Percentiles rank a stretch among this genome's conserved stretches.
These are phyloP conservation scores for Termitomyces sp. DNA, from an alignment of 768 basidiomycete genomes.

Conservation along the genomic window DNA sequence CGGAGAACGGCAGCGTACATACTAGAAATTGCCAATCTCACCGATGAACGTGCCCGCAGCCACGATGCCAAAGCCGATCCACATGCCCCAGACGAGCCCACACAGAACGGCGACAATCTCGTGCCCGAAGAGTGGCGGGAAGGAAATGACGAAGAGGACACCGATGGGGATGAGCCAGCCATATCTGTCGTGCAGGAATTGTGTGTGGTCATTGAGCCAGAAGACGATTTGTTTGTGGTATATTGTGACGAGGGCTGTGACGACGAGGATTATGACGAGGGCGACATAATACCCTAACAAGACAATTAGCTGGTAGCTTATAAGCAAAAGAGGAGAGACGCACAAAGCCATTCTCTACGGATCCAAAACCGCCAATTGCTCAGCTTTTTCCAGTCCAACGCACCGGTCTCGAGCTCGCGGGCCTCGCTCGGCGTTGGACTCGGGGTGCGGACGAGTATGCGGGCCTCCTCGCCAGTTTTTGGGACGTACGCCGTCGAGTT, in stretches of 20 bases:
- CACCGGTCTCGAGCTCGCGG: constrained; percentile 33
- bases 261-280: constrained; percentile 37
- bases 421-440: constrained; percentile 62
- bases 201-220: constrained; percentile 60
- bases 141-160: constrained; percentile 78
- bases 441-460: constrained; percentile 37
- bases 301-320: neutral
- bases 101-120: constrained; percentile 87
- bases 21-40: constrained; percentile 88
- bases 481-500: constrained; percentile 1
- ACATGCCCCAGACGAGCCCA: constrained; percentile 87
- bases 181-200: constrained; percentile 42
- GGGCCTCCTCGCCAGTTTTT: constrained; percentile 14
- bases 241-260: constrained; percentile 49
- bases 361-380: constrained; percentile 46
- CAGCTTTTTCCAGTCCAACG: constrained; percentile 41
- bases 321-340: constrained; percentile 16
- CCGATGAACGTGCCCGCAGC: constrained; percentile 79
- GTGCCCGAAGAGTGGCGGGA: constrained; percentile 89
- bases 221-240: constrained; percentile 70
- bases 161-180: constrained; percentile 46
- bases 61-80: constrained; percentile 84
- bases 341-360: constrained; percentile 51
- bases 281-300: constrained; percentile 45
- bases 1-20: constrained; percentile 16